A percentile compares a stretch with the other conserved stretches of the same genome.
phyloP scores from a whole-genome alignment of 192 early-diverging fungal species.

The Podila minutissima region DNA sequence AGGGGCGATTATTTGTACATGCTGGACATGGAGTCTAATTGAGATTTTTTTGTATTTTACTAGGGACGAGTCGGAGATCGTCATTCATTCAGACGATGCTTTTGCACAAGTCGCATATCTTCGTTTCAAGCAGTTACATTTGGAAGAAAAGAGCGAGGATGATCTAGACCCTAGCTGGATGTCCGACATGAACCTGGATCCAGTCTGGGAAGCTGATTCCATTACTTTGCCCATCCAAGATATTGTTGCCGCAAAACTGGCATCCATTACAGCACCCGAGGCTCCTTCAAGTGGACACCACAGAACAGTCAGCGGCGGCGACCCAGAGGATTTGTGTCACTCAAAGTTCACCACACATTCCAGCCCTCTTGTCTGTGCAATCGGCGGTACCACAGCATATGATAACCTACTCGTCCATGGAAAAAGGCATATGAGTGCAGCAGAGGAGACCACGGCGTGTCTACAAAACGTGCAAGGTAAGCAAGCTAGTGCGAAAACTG shows the following conservation, averaged over 20 bases:
- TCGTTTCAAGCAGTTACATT: slow-evolving; percentile 68
- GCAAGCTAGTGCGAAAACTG: too few relatives aligned
- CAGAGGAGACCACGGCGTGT: slow-evolving; percentile 59
- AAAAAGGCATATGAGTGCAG: slow-evolving; percentile 28
- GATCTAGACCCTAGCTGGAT: slow-evolving; percentile 38
- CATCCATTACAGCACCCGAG: neutral
- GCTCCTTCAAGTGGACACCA: neutral
- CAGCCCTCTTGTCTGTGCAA: slow-evolving; percentile 17
- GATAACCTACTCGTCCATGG: neutral
- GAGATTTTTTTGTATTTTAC: neutral
- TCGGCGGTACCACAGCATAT: slow-evolving; percentile 61
- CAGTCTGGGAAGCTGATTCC: slow-evolving; percentile 36
- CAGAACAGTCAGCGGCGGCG: neutral
- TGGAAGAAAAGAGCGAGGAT: slow-evolving; percentile 71
- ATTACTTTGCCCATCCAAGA: slow-evolving; percentile 20
- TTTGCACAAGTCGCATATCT: slow-evolving; percentile 88
- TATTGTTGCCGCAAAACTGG: neutral
- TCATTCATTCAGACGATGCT: slow-evolving; percentile 85
- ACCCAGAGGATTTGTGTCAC: neutral
- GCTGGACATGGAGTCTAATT: too few relatives aligned
- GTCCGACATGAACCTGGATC: slow-evolving; percentile 31
- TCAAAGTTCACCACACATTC: slow-evolving; percentile 16
- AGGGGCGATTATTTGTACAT: neutral
- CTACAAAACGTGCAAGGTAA: slow-evolving; percentile 57
- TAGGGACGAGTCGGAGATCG: slow-evolving; percentile 76